Conservation (phyloP, 2,329 filamentous ascomycete genomes). For the Metarhizium album region DNA sequence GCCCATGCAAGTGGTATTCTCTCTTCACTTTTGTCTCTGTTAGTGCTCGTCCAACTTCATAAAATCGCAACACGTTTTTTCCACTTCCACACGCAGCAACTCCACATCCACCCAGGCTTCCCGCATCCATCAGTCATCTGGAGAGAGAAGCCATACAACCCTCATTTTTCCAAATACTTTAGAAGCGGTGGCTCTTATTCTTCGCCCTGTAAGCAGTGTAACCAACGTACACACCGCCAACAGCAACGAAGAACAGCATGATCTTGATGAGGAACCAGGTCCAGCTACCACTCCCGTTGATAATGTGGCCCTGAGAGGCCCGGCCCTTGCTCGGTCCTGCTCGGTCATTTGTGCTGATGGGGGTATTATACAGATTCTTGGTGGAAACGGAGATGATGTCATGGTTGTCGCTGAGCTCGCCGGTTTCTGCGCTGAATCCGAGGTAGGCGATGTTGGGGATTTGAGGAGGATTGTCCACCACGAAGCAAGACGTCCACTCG, state of each 20-base stretch:
- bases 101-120: background rate
- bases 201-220: constrained; percentile 72
- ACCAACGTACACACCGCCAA: constrained; percentile 71
- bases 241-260: constrained; percentile 58
- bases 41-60: constrained; percentile 1
- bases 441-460: constrained; percentile 70
- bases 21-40: background rate
- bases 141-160: background rate
- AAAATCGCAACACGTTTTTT: background rate
- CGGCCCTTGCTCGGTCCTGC: constrained; percentile 25
- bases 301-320: constrained; percentile 22
- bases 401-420: constrained; percentile 94
- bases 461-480: constrained; percentile 56
- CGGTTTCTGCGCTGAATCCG: constrained; percentile 79
- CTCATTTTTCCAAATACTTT: constrained; percentile 10
- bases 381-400: constrained; percentile 83
- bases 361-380: constrained; percentile 72
- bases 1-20: constrained; percentile 5
- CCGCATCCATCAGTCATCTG: background rate
- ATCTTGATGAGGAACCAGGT: constrained; percentile 67
- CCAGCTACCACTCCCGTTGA: constrained; percentile 41
- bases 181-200: constrained; percentile 49
- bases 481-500: constrained; percentile 86
- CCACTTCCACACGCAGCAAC: too few relatives aligned
- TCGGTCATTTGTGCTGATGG: constrained; percentile 26